Evolutionary conservation across 2,329 filamentous ascomycete species (phyloP), one percentile per base, ranked within the genome.

Genomic region (Xylaria hypoxylon): DNA sequence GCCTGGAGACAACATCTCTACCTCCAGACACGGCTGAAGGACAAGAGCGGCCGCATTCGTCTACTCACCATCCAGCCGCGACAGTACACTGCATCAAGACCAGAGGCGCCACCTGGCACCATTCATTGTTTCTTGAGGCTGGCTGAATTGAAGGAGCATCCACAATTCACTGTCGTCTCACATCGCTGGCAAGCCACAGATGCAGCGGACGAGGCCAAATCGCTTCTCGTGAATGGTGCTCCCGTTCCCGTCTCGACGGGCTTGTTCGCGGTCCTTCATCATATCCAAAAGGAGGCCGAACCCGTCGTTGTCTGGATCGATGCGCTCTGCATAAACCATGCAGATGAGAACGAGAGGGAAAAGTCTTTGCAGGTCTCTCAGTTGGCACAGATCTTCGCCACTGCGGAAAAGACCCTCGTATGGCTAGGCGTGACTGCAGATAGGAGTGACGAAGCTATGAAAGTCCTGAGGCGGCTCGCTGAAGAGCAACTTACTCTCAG

Each of bases 261-360:
- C 24, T 15, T 73, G 6, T 70, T 65, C 17, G 51, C 59, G 3
- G 55, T 71, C 5, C 61, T 73, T 1, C n/a, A 42, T 2, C 55
- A 65, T 24, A 8, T 70, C 2, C 72, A 72, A 47, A 57, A 59
- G 35, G 68, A 71, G 45, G 33, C 61, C 1, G 67, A 70, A 3
- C 33, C 71, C 0, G 58, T 64, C 7, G 65, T 65, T 0, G 44
- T 75, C 35, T 76, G 73, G 73, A 66, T 76, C 28, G 70, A 72
- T 44, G 71, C 72, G 17, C 60, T 76, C 8, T 76, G 74, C 52
- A 71, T 74, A 31, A 72, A 75, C 53, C 68, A 71, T 10, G 68
- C 53, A 7, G 70, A 74, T 35, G 53, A 50, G 5, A 48, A 62
- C 1, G 63, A 67, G 53, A 57, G 24, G 5, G 74, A 75, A 60